Conservation (phyloP, 352 stramenopile species). For the Phytopythium sindhum region DNA sequence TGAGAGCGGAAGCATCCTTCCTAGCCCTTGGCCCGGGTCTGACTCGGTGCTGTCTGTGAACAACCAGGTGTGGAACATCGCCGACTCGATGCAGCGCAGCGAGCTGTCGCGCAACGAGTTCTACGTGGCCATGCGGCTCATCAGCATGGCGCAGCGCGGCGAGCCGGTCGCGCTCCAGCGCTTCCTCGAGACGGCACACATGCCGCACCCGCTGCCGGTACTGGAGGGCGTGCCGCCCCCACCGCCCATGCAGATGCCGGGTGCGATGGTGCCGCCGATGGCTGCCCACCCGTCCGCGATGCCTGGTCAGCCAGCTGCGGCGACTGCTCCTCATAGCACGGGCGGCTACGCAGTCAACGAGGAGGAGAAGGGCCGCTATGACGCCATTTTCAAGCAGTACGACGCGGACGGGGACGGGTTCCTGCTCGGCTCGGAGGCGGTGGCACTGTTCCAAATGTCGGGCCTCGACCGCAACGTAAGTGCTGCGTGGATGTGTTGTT, state of each 20-base stretch:
- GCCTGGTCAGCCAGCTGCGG: not conserved
- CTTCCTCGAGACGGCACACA: constrained; percentile 58
- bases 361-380: constrained; percentile 89
- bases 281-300: not conserved
- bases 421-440: constrained; percentile 85
- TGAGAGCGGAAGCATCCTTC: constrained; percentile 11
- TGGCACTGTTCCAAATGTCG: constrained; percentile 92
- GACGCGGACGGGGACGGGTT: constrained; percentile 90
- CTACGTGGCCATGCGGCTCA: constrained; percentile 84
- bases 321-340: not conserved
- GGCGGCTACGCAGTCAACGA: constrained; percentile 80
- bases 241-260: constrained; percentile 8
- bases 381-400: constrained; percentile 91
- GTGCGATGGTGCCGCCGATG: constrained; percentile 11
- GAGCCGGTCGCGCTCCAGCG: constrained; percentile 61
- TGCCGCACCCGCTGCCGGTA: constrained; percentile 52
- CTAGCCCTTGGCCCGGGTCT: not conserved
- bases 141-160: constrained; percentile 78
- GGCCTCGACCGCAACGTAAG: constrained; percentile 85
- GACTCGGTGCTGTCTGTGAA: not conserved
- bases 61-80: constrained; percentile 74
- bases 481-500: not conserved
- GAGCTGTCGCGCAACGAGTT: constrained; percentile 81
- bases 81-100: constrained; percentile 63
- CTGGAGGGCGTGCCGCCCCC: constrained; percentile 67